phyloP scores from a whole-genome alignment of 169 alveolate species.

The Babesia gibsoni region DNA sequence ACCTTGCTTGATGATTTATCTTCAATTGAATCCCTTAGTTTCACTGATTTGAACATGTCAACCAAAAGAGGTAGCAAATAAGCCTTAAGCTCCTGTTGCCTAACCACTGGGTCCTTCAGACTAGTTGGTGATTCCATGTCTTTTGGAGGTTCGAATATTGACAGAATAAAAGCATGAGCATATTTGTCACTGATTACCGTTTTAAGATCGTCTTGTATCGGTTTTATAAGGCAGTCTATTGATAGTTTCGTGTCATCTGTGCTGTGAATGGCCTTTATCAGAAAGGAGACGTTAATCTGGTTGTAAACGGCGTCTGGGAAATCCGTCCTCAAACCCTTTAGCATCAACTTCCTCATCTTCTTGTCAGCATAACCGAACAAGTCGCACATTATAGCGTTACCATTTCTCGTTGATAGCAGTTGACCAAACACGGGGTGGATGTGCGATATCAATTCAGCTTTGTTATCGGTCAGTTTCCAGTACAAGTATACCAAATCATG shows the following conservation, averaged over 20 bases:
- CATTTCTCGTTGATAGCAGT: conserved; percentile 57
- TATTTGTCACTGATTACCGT: conserved; percentile 18
- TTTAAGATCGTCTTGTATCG: conserved; percentile 33
- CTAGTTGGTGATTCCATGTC: conserved; percentile 43
- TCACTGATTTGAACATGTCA: conserved; percentile 17
- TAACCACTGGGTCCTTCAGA: conserved; percentile 33
- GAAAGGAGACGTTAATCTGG: conserved; percentile 29
- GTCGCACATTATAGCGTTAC: conserved; percentile 28
- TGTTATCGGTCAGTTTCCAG: conserved; percentile 33
- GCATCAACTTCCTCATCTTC: conserved; percentile 45
- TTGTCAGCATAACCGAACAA: conserved; percentile 53
- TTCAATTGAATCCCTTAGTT: conserved; percentile 29
- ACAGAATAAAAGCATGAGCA: conserved; percentile 10
- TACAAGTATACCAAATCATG: conserved; percentile 49
- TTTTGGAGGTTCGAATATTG: conserved; percentile 23
- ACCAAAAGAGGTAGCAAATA: conserved; percentile 39
- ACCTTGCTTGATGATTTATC: conserved; percentile 29
- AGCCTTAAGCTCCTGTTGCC: conserved; percentile 46
- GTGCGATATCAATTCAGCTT: conserved; percentile 40
- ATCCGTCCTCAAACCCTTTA: conserved; percentile 44
- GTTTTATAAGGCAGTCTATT: conserved; percentile 33
- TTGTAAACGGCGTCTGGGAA: conserved; percentile 60
- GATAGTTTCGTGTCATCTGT: conserved; percentile 67
- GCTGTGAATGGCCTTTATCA: conserved; percentile 18
- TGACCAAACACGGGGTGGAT: conserved; percentile 45